Evolutionary conservation across 208 protist species (phyloP).

Genomic region (Herpetomonas samuelpessoai): DNA sequence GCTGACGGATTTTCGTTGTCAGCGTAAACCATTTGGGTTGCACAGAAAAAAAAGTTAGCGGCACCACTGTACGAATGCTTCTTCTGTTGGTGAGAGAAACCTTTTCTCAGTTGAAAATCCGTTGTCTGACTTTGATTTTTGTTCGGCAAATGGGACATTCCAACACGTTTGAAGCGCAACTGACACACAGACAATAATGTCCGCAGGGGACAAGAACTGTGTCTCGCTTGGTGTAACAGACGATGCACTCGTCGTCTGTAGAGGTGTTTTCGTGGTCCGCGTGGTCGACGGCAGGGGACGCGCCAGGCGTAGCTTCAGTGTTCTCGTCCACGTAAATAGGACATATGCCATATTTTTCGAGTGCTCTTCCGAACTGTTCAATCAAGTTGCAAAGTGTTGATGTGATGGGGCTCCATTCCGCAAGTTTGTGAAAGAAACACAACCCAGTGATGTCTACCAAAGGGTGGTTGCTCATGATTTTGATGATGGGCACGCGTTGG

Average conservation of each 20-base stretch:
- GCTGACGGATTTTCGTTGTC: too few species aligned
- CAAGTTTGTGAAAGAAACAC: slow-evolving; percentile 42
- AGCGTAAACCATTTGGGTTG: too few species aligned
- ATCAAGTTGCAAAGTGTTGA: slow-evolving; percentile 36
- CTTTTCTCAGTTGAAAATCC: slow-evolving; percentile 8
- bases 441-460: slow-evolving; percentile 54
- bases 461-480: slow-evolving; percentile 40
- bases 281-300: background rate
- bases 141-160: slow-evolving; percentile 49
- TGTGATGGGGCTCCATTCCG: slow-evolving; percentile 37
- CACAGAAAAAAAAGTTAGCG: too few species aligned
- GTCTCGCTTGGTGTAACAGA: slow-evolving; percentile 38
- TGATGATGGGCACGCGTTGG: slow-evolving; percentile 10
- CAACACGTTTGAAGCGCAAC: slow-evolving; percentile 40
- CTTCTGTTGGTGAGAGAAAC: too few species aligned
- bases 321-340: slow-evolving; percentile 41
- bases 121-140: slow-evolving; percentile 46
- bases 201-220: slow-evolving; percentile 59
- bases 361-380: slow-evolving; percentile 17
- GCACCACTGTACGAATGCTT: too few species aligned
- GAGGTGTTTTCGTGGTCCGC: slow-evolving; percentile 11
- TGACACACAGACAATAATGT: slow-evolving; percentile 47
- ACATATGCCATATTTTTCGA: slow-evolving; percentile 33
- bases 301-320: background rate
- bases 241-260: slow-evolving; percentile 29